Evolutionary conservation across 176 grass and related monocot species (phyloP), one percentile per base, ranked within the genome.

Genomic region (Ampelocalamus luodianensis): DNA sequence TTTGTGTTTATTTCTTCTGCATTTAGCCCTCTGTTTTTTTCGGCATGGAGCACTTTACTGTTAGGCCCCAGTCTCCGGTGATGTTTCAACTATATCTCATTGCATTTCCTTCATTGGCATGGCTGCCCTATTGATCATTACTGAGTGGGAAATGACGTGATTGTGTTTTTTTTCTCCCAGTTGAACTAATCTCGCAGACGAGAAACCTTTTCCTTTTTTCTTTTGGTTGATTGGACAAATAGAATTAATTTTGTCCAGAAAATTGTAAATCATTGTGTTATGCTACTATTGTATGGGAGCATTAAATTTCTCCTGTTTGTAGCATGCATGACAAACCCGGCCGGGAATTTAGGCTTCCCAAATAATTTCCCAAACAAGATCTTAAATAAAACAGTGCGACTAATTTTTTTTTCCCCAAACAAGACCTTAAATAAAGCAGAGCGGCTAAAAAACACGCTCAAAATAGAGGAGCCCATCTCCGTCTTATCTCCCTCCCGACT

Each of bases 401-500:
- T n/a, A n/a, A n/a, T n/a, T n/a, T n/a, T n/a, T n/a, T n/a, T n/a
- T n/a, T n/a, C n/a, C n/a, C n/a, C n/a, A n/a, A n/a, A n/a, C n/a
- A 34, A 34, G 2, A 3, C 2, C 32, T 34, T 34, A 34, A 34
- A 34, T 34, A 34, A 34, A 29, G 27, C 3, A 61, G 56, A 48
- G 8, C 11, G 12, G 62, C 20, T 2, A 5, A 45, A 68, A 72
- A 16, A 6, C 14, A 54, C 71, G 49, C 71, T 37, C 32, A 55
- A 56, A 1, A 55, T 66, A 36, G 32, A 74, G 15, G 6, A 12
- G 58, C 65, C 65, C 42, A 72, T 42, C 38, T 23, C 66, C 38
- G 13, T 73, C 66, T 74, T 87, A 79, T 83, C 40, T 61, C 59
- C 27, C 22, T 79, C 49, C 82, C 69, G 43, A 51, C 50, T 34